Evolutionary conservation across 2,329 filamentous ascomycete genomes (phyloP).

Genomic region (Epicoccum nigrum): DNA sequence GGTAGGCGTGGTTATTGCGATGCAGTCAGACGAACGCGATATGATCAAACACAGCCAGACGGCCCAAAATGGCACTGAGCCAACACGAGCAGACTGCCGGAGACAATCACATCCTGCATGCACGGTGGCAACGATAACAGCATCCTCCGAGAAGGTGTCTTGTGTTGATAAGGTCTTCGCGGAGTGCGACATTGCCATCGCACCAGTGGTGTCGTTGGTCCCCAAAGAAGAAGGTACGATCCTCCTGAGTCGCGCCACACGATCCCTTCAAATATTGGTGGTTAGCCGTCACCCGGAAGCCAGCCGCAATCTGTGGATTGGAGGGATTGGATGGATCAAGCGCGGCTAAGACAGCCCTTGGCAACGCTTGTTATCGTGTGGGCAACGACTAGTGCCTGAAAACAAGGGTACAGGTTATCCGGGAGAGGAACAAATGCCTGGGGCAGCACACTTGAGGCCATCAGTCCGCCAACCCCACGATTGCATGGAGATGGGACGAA

Average conservation of each 20-base stretch:
- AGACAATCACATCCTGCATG: neutral
- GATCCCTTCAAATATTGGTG: neutral
- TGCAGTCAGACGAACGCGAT: neutral
- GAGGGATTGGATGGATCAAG: conserved; percentile 2
- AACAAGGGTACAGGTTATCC: neutral
- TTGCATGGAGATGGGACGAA: too few species aligned
- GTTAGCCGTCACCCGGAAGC: neutral
- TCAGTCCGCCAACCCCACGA: neutral
- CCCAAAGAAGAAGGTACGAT: conserved; percentile 4
- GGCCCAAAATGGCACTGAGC: neutral
- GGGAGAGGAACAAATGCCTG: neutral
- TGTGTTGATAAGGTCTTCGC: neutral
- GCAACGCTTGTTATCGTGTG: conserved; percentile 9
- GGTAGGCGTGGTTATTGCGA: too few species aligned
- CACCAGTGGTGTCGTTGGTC: neutral
- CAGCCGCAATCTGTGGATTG: neutral
- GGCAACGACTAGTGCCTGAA: conserved; percentile 1
- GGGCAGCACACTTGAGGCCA: neutral
- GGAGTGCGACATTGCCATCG: neutral
- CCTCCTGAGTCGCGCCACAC: neutral
- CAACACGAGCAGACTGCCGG: neutral
- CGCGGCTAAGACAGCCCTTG: conserved; percentile 4
- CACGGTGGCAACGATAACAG: neutral
- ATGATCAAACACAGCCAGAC: neutral
- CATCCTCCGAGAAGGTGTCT: neutral